Percentiles rank a stretch among this genome's conserved stretches.
Conservation (phyloP, 2,329 filamentous ascomycete genomes). For the Verticillium isaacii region DNA sequence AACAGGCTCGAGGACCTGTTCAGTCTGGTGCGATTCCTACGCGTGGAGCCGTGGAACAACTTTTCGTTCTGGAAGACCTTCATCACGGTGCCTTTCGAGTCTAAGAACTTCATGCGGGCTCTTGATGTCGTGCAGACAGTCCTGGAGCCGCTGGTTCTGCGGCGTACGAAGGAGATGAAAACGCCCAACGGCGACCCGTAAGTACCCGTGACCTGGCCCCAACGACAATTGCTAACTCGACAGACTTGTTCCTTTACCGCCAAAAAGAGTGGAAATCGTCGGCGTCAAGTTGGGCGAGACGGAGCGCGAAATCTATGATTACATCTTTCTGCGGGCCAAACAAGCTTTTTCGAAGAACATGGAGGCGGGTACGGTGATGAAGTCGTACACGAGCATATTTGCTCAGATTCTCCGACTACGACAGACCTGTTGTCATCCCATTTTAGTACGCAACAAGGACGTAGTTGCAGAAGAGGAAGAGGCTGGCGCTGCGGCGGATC, state of each 20-base stretch:
- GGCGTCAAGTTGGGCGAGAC: constrained; percentile 78
- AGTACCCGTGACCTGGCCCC: constrained; percentile 11
- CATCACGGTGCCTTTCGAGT: constrained; percentile 95
- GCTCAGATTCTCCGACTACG: constrained; percentile 90
- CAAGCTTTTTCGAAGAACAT: constrained; percentile 80
- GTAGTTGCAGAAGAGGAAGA: constrained; percentile 86
- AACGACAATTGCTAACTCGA: neutral
- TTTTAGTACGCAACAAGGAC: constrained; percentile 79
- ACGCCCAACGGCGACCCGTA: constrained; percentile 68
- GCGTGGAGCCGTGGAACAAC: constrained; percentile 96
- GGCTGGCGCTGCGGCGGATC: constrained; percentile 71
- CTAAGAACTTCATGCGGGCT: constrained; percentile 87
- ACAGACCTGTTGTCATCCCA: constrained; percentile 90
- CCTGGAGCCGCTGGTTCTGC: constrained; percentile 88
- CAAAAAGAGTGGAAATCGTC: constrained; percentile 78
- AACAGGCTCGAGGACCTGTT: constrained; percentile 94
- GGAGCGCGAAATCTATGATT: constrained; percentile 88
- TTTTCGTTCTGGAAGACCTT: constrained; percentile 99
- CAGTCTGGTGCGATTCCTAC: constrained; percentile 84
- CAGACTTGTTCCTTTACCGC: constrained; percentile 72
- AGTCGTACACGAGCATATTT: constrained; percentile 95
- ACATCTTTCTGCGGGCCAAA: constrained; percentile 80
- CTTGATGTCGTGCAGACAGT: constrained; percentile 97
- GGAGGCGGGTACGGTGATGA: constrained; percentile 87
- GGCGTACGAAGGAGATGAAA: constrained; percentile 97